Percentiles rank a stretch among this genome's conserved stretches.
These are phyloP conservation scores for Pittosporum tobira DNA, from an alignment of 129 eudicot species.

Conservation along the genomic window DNA sequence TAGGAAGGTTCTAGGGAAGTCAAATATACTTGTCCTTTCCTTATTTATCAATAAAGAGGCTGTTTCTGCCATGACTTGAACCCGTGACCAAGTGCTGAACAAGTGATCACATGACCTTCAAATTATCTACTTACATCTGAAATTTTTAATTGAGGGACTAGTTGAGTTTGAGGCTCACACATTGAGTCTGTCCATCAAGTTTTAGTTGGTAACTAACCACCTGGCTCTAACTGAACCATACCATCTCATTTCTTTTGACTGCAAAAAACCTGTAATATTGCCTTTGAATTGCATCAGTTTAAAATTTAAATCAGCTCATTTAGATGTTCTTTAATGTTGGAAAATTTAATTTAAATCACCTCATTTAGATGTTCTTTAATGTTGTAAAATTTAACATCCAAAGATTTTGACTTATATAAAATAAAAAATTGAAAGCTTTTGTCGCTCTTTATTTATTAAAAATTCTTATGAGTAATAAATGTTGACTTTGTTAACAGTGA, in stretches of 20 bases:
- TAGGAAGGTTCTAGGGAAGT: too few relatives aligned
- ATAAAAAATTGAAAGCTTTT: too few relatives aligned
- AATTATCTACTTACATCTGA: neutral
- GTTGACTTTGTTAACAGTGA: constrained; percentile 44
- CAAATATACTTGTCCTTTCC: too few relatives aligned
- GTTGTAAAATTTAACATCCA: neutral
- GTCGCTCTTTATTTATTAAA: neutral
- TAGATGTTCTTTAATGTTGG: neutral
- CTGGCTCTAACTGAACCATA: neutral
- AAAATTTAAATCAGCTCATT: neutral
- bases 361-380: neutral
- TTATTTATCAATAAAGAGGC: too few relatives aligned
- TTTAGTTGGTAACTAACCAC: neutral
- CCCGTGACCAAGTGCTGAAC: too few relatives aligned
- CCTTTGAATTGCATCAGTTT: neutral
- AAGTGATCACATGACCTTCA: too few relatives aligned
- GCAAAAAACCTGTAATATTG: neutral
- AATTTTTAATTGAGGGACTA: neutral
- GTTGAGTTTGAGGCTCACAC: neutral
- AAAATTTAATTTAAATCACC: neutral
- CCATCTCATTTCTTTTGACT: too few relatives aligned
- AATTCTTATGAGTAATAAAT: constrained; percentile 6
- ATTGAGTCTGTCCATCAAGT: neutral
- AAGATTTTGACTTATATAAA: neutral
- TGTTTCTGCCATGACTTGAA: too few relatives aligned